A percentile compares a stretch with the other conserved stretches of the same genome.
Conservation (phyloP, 1,284 basidiomycete species). For the Phellopilus nigrolimitatus region DNA sequence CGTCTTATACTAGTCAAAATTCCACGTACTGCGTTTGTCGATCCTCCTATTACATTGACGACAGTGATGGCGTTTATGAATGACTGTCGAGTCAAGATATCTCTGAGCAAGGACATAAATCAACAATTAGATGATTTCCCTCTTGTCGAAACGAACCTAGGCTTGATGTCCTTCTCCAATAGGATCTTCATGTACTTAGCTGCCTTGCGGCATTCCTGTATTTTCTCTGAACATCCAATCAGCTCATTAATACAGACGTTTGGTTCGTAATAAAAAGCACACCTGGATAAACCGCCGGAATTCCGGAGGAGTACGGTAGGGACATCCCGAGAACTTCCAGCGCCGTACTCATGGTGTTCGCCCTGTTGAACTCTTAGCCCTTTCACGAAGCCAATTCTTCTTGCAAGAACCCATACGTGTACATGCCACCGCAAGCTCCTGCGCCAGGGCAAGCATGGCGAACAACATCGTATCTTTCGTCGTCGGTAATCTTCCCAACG, state of each 20-base stretch:
- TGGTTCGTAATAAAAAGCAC: neutral
- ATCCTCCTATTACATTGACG: constrained; percentile 83
- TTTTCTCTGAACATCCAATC: constrained; percentile 54
- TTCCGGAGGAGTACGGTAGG: constrained; percentile 84
- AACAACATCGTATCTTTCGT: constrained; percentile 76
- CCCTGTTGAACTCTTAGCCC: constrained; percentile 33
- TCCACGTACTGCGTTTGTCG: constrained; percentile 78
- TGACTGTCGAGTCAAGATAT: constrained; percentile 87
- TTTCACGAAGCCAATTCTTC: neutral
- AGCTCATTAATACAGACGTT: neutral
- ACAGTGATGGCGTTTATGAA: constrained; percentile 91
- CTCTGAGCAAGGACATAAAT: constrained; percentile 44
- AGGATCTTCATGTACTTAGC: constrained; percentile 80
- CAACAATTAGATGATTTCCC: neutral
- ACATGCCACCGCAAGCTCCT: constrained; percentile 82
- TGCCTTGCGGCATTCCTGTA: constrained; percentile 80
- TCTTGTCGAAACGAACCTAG: constrained; percentile 41
- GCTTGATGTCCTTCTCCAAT: constrained; percentile 84
- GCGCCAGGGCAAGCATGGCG: constrained; percentile 79
- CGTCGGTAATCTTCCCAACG: constrained; percentile 70
- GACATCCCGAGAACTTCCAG: constrained; percentile 92
- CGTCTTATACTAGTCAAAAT: neutral
- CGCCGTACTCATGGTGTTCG: constrained; percentile 87
- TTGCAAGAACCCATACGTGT: constrained; percentile 54
- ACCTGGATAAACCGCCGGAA: constrained; percentile 76